A percentile compares a stretch with the other conserved stretches of the same genome.
Evolutionary conservation across 2,329 filamentous ascomycete genomes (phyloP).

Genomic region (Nectriaceae sp.): DNA sequence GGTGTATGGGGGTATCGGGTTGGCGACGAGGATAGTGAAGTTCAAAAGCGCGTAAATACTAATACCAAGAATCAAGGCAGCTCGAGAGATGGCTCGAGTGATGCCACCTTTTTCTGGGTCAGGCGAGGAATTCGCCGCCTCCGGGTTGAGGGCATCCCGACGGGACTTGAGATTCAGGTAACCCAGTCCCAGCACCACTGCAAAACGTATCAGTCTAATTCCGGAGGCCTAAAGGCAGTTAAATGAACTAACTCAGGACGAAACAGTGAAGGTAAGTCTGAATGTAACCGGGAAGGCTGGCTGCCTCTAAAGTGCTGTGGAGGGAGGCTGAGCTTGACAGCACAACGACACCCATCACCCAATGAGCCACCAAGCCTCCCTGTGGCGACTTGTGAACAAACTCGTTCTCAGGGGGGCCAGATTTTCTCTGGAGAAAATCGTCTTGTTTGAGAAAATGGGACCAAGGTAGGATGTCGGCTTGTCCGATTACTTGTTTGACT

Average conservation of each 20-base stretch:
- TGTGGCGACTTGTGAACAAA: constrained; percentile 3
- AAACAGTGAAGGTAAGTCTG: constrained; percentile 5
- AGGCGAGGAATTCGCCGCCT: background rate
- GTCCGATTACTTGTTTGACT: constrained; percentile 7
- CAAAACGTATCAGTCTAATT: no score
- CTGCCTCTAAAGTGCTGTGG: background rate
- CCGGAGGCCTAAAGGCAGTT: no score
- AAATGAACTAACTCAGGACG: constrained; percentile 1
- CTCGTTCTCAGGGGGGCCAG: background rate
- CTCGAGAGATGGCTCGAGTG: no score
- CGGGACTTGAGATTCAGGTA: background rate
- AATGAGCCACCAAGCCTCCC: constrained; percentile 1
- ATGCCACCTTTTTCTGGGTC: no score
- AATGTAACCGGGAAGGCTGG: constrained; percentile 3
- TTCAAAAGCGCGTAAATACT: background rate
- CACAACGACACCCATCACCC: constrained; percentile 1
- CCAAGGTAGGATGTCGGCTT: constrained; percentile 2
- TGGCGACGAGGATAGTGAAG: constrained; percentile 1
- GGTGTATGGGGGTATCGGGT: background rate
- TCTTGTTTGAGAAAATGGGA: constrained; percentile 4
- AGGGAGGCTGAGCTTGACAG: background rate
- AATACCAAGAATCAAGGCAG: no score
- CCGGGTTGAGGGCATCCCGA: background rate
- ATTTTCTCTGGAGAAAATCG: background rate
- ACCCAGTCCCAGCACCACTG: no score